phyloP scores from a whole-genome alignment of 345 rosid species.

The Eucalyptus sp. region DNA sequence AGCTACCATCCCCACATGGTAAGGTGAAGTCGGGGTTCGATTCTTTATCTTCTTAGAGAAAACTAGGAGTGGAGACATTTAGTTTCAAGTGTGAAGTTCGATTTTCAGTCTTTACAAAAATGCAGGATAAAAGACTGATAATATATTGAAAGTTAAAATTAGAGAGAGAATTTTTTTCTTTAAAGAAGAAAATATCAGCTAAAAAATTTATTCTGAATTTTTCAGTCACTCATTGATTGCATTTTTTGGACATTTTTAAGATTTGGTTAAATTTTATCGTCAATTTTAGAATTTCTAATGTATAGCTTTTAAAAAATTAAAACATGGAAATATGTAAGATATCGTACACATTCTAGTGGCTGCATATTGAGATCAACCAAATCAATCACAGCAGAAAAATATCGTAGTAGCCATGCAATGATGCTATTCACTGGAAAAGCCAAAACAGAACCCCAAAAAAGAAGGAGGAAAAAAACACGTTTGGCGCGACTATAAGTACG shows the following conservation, averaged over 20 bases:
- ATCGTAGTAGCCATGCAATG: not conserved
- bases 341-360: not conserved
- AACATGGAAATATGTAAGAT: not conserved
- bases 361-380: not conserved
- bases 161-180: too few species aligned
- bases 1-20: rapidly evolving
- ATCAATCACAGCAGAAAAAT: not conserved
- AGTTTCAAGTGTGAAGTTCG: rapidly evolving
- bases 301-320: rapidly evolving
- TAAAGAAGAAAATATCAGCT: not conserved
- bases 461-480: not conserved
- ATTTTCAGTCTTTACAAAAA: rapidly evolving
- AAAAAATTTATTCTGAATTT: not conserved
- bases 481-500: not conserved
- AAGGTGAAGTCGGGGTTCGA: rapidly evolving
- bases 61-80: rapidly evolving
- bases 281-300: not conserved
- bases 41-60: rapidly evolving
- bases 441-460: not conserved
- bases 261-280: not conserved
- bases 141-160: too few species aligned
- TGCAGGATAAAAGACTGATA: rapidly evolving
- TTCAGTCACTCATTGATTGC: not conserved
- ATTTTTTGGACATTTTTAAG: not conserved
- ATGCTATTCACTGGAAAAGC: not conserved